Percentiles rank a stretch among this genome's conserved stretches.
Evolutionary conservation across 176 grass and related monocot genomes (phyloP).

Genomic region (Zizania latifolia): DNA sequence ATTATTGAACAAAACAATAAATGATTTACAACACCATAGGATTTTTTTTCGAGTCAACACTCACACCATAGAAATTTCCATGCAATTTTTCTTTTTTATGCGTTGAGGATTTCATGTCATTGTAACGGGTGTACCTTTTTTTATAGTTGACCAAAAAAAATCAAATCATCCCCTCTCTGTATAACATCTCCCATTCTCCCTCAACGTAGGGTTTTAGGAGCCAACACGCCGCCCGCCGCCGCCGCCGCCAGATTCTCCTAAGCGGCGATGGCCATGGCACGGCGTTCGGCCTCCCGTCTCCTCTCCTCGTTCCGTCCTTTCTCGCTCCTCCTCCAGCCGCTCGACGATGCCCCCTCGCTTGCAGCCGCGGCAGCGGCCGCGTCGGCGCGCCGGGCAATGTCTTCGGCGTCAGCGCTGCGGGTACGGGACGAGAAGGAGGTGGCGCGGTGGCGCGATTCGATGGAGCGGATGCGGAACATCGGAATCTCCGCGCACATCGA

Average conservation of each 20-base stretch:
- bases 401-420: constrained; percentile 43
- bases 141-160: no score
- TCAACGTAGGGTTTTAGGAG: constrained; percentile 12
- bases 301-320: constrained; percentile 47
- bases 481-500: constrained; percentile 97
- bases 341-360: constrained; percentile 28
- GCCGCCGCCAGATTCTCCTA: constrained; percentile 4
- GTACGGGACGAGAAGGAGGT: constrained; percentile 76
- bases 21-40: no score
- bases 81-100: no score
- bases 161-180: no score
- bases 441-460: constrained; percentile 69
- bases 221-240: not conserved
- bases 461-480: constrained; percentile 88
- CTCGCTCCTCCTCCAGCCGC: constrained; percentile 38
- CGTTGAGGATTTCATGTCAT: no score
- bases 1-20: no score
- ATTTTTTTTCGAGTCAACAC: no score
- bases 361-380: not conserved
- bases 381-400: constrained; percentile 33
- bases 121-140: no score
- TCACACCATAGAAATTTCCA: no score
- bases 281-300: constrained; percentile 29
- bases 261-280: constrained; percentile 39
- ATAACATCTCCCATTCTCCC: no score